A percentile compares a stretch with the other conserved stretches of the same genome.
Evolutionary conservation across 2,329 filamentous ascomycete genomes (phyloP).

Genomic region (Ascosphaera pollenicola): DNA sequence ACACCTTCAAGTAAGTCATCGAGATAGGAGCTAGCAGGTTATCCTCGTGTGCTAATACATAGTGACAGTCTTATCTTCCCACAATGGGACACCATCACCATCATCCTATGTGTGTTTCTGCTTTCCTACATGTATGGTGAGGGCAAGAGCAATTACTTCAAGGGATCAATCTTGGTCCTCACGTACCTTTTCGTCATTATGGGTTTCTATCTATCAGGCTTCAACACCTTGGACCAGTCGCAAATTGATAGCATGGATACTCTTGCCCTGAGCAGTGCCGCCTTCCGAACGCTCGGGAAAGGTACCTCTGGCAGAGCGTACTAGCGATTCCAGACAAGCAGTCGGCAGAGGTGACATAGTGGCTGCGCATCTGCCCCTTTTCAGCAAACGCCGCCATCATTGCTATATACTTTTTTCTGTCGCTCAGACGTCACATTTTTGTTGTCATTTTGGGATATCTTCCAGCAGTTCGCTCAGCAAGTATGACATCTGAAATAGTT

Average conservation of each 20-base stretch:
- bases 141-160: constrained; percentile 99
- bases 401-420: no score
- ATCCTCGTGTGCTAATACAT: neutral
- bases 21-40: neutral
- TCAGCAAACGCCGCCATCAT: no score
- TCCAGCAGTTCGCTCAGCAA: no score
- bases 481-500: no score
- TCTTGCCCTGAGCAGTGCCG: constrained; percentile 13
- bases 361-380: no score
- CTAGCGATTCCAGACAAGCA: constrained; percentile 1
- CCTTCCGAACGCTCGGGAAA: constrained; percentile 22
- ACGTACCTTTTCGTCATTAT: constrained; percentile 82
- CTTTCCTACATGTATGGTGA: constrained; percentile 96
- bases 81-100: constrained; percentile 97
- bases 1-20: constrained; percentile 29
- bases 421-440: no score
- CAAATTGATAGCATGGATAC: constrained; percentile 13
- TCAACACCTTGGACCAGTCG: constrained; percentile 26
- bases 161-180: constrained; percentile 81
- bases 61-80: constrained; percentile 59
- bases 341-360: neutral
- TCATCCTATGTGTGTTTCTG: constrained; percentile 87
- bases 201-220: constrained; percentile 73
- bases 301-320: constrained; percentile 16
- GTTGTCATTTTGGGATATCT: no score